Percentiles rank a stretch among this genome's conserved stretches.
phyloP scores from a whole-genome alignment of 208 protist species.

The Leishmania major region DNA sequence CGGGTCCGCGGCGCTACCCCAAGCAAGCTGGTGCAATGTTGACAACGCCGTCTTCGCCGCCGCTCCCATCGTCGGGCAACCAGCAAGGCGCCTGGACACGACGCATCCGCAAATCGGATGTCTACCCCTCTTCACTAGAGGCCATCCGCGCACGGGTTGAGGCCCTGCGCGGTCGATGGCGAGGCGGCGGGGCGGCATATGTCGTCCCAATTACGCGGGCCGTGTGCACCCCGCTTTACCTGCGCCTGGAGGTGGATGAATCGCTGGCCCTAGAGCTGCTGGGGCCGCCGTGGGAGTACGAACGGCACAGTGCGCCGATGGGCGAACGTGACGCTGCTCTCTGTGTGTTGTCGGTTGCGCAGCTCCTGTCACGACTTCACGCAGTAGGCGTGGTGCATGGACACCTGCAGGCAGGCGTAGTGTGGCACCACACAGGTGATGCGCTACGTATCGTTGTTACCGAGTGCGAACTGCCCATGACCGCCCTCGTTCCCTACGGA shows the following conservation, averaged over 20 bases:
- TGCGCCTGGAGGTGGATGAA: slow-evolving; percentile 36
- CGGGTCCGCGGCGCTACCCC: background rate
- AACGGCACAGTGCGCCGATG: slow-evolving; percentile 17
- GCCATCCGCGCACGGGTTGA: slow-evolving; percentile 12
- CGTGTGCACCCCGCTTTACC: slow-evolving; percentile 47
- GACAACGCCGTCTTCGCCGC: background rate
- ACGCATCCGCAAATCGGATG: slow-evolving; percentile 17
- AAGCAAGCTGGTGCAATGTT: background rate
- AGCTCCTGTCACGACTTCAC: slow-evolving; percentile 51
- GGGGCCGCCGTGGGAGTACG: slow-evolving; percentile 16
- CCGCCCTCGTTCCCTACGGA: slow-evolving; percentile 56
- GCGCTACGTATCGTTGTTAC: slow-evolving; percentile 35
- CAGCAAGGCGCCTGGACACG: slow-evolving; percentile 1
- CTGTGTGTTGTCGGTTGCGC: slow-evolving; percentile 33
- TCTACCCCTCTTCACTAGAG: slow-evolving; percentile 23
- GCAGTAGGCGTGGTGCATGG: slow-evolving; percentile 55
- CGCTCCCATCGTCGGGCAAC: background rate
- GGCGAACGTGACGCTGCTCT: slow-evolving; percentile 43
- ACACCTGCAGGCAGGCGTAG: slow-evolving; percentile 38
- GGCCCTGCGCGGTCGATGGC: slow-evolving; percentile 9
- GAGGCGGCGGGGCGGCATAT: background rate
- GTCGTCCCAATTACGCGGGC: slow-evolving; percentile 40
- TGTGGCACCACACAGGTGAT: slow-evolving; percentile 22
- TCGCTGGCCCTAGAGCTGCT: background rate
- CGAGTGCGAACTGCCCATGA: slow-evolving; percentile 64